Evolutionary conservation across 2,329 filamentous ascomycete species (phyloP).

Genomic region (Cladosporium sphaerospermum): DNA sequence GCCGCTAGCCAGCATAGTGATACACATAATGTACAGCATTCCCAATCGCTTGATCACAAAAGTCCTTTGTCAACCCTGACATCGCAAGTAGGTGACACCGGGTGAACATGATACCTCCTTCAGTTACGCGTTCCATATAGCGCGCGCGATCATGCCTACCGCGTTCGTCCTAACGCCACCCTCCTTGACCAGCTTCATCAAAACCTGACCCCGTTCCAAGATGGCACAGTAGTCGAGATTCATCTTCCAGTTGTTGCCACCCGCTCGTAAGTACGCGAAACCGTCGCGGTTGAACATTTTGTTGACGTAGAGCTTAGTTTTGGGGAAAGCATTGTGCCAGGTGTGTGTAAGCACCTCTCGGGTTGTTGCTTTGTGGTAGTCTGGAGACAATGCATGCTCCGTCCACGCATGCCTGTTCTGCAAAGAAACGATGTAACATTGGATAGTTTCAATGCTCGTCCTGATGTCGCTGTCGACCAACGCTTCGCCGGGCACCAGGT

Average conservation of each 20-base stretch:
- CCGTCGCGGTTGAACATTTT: constrained; percentile 26
- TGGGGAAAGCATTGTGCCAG: background rate
- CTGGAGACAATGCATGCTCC: background rate
- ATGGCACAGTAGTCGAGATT: constrained; percentile 23
- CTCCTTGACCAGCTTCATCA: constrained; percentile 7
- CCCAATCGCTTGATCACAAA: too few species aligned
- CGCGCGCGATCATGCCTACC: background rate
- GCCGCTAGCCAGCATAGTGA: too few species aligned
- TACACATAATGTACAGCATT: too few species aligned
- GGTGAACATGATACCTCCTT: too few species aligned
- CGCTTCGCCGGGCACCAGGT: background rate
- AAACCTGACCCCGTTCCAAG: constrained; percentile 19
- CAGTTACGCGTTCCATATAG: background rate
- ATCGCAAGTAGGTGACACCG: too few species aligned
- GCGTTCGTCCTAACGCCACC: background rate
- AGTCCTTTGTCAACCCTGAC: too few species aligned
- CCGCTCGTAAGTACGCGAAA: constrained; percentile 21
- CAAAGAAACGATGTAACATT: background rate
- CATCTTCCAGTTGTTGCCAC: constrained; percentile 22
- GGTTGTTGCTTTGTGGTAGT: background rate
- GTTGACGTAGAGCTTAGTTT: constrained; percentile 6
- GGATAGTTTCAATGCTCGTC: background rate
- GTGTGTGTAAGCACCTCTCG: background rate
- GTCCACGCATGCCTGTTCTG: background rate
- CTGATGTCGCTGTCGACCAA: background rate